Evolutionary conservation across 1,284 basidiomycete species (phyloP).

Genomic region (Phenoliferia sp.): DNA sequence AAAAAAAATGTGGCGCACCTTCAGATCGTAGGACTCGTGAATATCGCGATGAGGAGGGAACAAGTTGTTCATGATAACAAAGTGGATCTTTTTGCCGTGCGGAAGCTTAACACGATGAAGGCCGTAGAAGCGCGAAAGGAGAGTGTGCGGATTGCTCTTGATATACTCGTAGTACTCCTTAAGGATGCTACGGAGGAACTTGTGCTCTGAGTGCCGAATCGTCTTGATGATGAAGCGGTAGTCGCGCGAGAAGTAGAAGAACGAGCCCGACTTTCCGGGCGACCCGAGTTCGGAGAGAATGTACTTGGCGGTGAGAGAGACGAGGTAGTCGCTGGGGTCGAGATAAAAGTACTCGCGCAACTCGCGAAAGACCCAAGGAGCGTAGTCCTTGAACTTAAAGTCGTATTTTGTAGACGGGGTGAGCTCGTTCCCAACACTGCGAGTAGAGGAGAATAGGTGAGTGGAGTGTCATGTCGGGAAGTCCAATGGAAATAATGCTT

Average conservation of each 20-base stretch:
- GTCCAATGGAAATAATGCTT: constrained; percentile 39
- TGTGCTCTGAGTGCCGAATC: constrained; percentile 89
- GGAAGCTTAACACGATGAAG: constrained; percentile 96
- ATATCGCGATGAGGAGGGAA: constrained; percentile 96
- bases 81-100: constrained; percentile 90
- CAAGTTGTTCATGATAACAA: constrained; percentile 99
- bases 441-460: not conserved
- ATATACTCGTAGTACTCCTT: constrained; percentile 84
- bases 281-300: constrained; percentile 98
- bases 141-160: constrained; percentile 84
- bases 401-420: constrained; percentile 94
- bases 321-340: constrained; percentile 93
- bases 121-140: constrained; percentile 91
- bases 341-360: constrained; percentile 90
- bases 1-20: constrained; percentile 43
- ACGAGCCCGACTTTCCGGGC: constrained; percentile 95
- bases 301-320: constrained; percentile 94
- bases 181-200: constrained; percentile 81
- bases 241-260: constrained; percentile 98
- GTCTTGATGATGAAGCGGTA: constrained; percentile 99
- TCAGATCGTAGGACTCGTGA: constrained; percentile 96
- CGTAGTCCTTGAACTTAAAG: constrained; percentile 99
- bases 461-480: not conserved
- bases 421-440: constrained; percentile 90
- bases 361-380: constrained; percentile 94